These are phyloP conservation scores for Agrocybe pediades DNA, from an alignment of 768 basidiomycete genomes.

Conservation along the genomic window DNA sequence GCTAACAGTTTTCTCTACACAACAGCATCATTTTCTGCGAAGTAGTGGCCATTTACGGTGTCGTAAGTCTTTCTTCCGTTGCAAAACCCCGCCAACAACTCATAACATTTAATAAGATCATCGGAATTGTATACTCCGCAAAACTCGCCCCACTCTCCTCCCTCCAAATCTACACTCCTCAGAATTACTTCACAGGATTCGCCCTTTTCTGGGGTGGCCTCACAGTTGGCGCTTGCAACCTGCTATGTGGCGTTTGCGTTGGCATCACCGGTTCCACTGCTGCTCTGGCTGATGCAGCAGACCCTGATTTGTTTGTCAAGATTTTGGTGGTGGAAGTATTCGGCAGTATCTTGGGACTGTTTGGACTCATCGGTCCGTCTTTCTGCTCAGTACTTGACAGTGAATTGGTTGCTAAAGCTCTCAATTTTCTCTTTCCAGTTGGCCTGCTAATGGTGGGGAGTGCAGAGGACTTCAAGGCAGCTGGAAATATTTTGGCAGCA, in stretches of 20 bases:
- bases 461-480: background rate
- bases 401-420: background rate
- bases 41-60: conserved; percentile 98
- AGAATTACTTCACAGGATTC: conserved; percentile 95
- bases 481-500: background rate
- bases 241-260: conserved; percentile 92
- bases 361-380: conserved; percentile 86
- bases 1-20: background rate
- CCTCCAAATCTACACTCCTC: conserved; percentile 71
- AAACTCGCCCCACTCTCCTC: conserved; percentile 70
- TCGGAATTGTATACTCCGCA: conserved; percentile 93
- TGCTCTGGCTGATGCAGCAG: conserved; percentile 92
- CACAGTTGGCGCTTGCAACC: conserved; percentile 91
- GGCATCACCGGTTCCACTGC: conserved; percentile 96
- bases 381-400: no score
- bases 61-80: conserved; percentile 52
- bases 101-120: conserved; percentile 57
- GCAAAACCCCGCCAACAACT: background rate
- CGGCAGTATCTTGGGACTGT: conserved; percentile 87
- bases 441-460: background rate
- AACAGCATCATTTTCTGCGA: conserved; percentile 97
- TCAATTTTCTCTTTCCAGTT: background rate
- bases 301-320: conserved; percentile 94
- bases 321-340: conserved; percentile 97
- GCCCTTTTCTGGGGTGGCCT: conserved; percentile 97